Evolutionary conservation across 176 grass and related monocot genomes (phyloP), one percentile per base, ranked within the genome.

Genomic region (Triticum timopheevii): DNA sequence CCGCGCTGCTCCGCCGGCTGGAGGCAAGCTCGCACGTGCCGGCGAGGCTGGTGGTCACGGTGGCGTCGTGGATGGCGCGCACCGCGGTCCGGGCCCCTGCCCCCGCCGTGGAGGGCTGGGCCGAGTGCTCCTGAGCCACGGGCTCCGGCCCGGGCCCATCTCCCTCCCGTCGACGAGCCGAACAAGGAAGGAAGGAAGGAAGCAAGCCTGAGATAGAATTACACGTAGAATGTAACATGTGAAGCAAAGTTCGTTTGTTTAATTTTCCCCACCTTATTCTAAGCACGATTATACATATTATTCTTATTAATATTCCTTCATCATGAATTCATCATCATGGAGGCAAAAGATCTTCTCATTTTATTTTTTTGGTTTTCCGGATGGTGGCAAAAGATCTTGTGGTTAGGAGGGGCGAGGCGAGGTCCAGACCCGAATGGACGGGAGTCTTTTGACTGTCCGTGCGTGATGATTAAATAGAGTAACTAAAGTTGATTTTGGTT

Each of bases 31-130:
- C 86, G 10, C 86, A 86, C 72, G 90, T 92, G 42, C 90, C 90
- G 42, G 87, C 83, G 38, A 70, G 84, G 84, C 45, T 92, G 73
- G 23, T 89, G 7, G 45, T 87, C 13, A 74, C 80, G 62, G 82
- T 86, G 30, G 89, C 82, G 13, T 72, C 81, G 50, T 80, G 86
- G 91, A 93, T 90, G 45, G 87, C 89, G 72, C 80, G 91, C 81
- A 83, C 86, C 15, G 75, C 44, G 28, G 69, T 30, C 61, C 66
- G 44, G 27, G 73, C 47, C 25, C 1, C 73, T 16, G 28, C 19
- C 2, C 50, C 50, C 19, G 25, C 75, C 20, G 78, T 90, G 85
- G 90, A 94, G 62, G 92, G 88, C 11, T 97, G 95, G 95, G 90
- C 88, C 31, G 92, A 97, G 82, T 97, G 86, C 83, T 62, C 86